Conservation (phyloP, 345 rosid species). For the Citrus hindsii region DNA sequence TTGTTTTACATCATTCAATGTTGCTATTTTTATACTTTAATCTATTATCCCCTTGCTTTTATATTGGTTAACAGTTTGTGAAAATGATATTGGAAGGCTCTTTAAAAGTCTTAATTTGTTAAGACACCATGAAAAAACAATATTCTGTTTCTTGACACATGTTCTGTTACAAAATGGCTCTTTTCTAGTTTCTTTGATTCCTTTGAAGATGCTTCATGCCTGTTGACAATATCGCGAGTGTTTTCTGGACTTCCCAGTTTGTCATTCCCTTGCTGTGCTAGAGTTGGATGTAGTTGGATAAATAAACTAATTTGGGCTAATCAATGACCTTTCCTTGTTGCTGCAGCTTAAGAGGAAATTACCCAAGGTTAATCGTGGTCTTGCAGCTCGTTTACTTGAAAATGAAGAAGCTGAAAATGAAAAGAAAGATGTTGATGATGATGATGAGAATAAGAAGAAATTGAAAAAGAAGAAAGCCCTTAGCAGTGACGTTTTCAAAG, state of each 20-base stretch:
- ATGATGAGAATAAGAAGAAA: conserved; percentile 52
- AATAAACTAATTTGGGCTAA: neutral
- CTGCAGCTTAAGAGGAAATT: conserved; percentile 60
- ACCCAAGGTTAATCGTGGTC: conserved; percentile 73
- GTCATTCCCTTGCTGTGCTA: neutral
- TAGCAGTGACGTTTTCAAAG: conserved; percentile 42
- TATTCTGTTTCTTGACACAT: neutral
- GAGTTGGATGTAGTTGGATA: neutral
- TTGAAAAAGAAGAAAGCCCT: conserved; percentile 77
- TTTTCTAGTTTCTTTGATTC: neutral
- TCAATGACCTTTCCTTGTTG: conserved; percentile 10
- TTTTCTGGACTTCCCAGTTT: neutral
- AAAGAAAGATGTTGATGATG: conserved; percentile 38
- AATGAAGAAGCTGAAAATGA: conserved; percentile 59
- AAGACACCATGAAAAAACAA: neutral
- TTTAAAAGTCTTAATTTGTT: neutral
- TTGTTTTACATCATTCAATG: neutral
- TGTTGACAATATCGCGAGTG: neutral
- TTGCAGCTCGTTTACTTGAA: conserved; percentile 52
- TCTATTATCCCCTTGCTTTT: neutral
- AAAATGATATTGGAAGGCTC: neutral
- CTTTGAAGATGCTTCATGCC: neutral
- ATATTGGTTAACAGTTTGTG: neutral
- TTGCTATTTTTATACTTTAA: neutral
- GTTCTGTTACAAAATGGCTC: neutral